Evolutionary conservation across 768 basidiomycete genomes (phyloP), one percentile per base, ranked within the genome.

Genomic region (Paxillus ammoniavirescens): DNA sequence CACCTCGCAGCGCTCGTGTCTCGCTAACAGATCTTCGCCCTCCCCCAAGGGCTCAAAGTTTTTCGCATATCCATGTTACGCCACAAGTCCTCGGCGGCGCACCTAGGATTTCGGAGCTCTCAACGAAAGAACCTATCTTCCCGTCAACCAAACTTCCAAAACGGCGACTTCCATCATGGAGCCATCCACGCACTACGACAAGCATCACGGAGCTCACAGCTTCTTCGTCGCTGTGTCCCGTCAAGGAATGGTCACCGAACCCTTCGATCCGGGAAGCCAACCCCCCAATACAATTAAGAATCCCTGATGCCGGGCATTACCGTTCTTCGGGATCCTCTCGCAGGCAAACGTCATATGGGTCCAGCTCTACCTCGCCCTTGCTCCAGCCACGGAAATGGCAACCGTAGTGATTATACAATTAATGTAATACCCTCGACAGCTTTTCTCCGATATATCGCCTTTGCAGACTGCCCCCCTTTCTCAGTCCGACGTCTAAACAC

Each of bases 1-100:
- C 53, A 35, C 23, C 40, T 37, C n/a, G 28, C 23, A 41, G 8
- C 15, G 17, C 33, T 33, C 30, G 10, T 30, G 52, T 65, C 62
- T 67, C 65, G 67, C 53, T 55, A 26, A 60, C 46, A 37, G 65
- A 67, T 67, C 52, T 51, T 49, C 65, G 49, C 17, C 36, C 49
- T 2, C 56, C 61, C 21, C 48, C 47, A 14, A 52, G 59, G 33
- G 42, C 65, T 47, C 55, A 49, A 17, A 50, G 63, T 46, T 14
- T 62, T 40, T 41, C 54, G 28, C 41, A n/a, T 52, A 28, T 35
- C 18, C 28, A 47, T 21, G 48, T 41, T 7, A 3, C 37, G 35
- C 15, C 50, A 37, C 58, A 44, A 18, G 28, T 36, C 38, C 14
- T 47, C 45, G 55, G 53, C 58, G 52, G 47, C 37, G 53, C 42